A percentile compares a stretch with the other conserved stretches of the same genome.
Evolutionary conservation across 108 stramenopile genomes (phyloP).

Genomic region (Nitzschia putrida): DNA sequence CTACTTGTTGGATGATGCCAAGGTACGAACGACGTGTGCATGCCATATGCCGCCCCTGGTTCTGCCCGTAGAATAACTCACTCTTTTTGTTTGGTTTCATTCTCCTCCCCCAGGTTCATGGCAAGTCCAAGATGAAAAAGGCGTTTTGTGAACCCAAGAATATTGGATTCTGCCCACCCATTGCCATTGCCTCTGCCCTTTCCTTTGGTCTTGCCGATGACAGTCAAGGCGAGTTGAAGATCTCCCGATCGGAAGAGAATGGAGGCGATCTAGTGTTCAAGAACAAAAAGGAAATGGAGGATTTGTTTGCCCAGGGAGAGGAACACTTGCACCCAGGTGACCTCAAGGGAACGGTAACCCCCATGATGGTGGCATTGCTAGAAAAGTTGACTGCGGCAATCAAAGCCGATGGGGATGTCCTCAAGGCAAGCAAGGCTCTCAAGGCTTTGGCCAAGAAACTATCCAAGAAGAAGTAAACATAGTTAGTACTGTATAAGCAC

Average conservation of each 20-base stretch:
- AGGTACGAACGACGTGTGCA: no score
- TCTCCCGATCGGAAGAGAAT: slow-evolving; percentile 76
- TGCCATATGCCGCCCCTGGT: background rate
- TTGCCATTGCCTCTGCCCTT: slow-evolving; percentile 70
- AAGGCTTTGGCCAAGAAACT: slow-evolving; percentile 84
- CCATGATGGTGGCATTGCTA: slow-evolving; percentile 78
- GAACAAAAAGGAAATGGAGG: slow-evolving; percentile 66
- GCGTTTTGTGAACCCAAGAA: slow-evolving; percentile 97
- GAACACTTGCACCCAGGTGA: slow-evolving; percentile 95
- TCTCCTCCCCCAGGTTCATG: slow-evolving; percentile 88
- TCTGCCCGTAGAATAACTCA: background rate
- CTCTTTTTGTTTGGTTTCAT: background rate
- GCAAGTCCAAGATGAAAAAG: slow-evolving; percentile 97
- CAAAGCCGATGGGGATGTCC: slow-evolving; percentile 74
- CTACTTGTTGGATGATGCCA: slow-evolving; percentile 83
- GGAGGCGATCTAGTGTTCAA: slow-evolving; percentile 87
- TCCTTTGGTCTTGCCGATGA: slow-evolving; percentile 43
- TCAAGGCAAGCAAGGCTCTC: slow-evolving; percentile 83
- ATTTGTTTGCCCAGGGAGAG: slow-evolving; percentile 61
- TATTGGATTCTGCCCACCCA: slow-evolving; percentile 84
- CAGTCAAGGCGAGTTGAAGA: slow-evolving; percentile 44
- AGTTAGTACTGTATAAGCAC: no score
- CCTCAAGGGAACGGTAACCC: slow-evolving; percentile 83
- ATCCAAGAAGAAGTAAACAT: slow-evolving; percentile 51
- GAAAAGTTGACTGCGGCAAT: slow-evolving; percentile 86